A percentile compares a stretch with the other conserved stretches of the same genome.
phyloP scores from a whole-genome alignment of 495 filamentous ascomycete genomes.

The Entonaema liquescens region DNA sequence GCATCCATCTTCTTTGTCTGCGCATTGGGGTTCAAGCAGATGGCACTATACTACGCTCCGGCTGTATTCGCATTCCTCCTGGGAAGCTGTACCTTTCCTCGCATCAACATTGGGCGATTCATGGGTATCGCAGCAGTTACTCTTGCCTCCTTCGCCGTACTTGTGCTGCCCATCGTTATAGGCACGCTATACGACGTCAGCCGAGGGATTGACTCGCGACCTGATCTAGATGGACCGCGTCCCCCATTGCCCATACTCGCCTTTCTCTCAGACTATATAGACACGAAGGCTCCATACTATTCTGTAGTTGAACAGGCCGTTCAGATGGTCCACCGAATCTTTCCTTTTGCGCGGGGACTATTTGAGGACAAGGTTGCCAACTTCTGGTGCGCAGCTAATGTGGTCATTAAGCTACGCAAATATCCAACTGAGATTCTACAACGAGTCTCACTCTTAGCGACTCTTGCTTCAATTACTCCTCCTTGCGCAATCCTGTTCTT shows the following conservation, averaged over 20 bases:
- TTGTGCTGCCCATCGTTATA: constrained; percentile 76
- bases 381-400: constrained; percentile 92
- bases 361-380: constrained; percentile 99
- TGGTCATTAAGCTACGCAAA: constrained; percentile 82
- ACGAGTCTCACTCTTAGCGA: constrained; percentile 77
- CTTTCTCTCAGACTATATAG: constrained; percentile 64
- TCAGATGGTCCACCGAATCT: constrained; percentile 87
- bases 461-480: constrained; percentile 75
- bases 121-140: constrained; percentile 79
- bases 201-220: constrained; percentile 59
- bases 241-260: constrained; percentile 67
- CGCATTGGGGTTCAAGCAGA: constrained; percentile 95
- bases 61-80: constrained; percentile 91
- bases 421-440: constrained; percentile 75
- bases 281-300: constrained; percentile 73
- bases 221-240: constrained; percentile 57
- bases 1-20: constrained; percentile 92
- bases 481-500: constrained; percentile 82
- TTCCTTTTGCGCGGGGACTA: constrained; percentile 91
- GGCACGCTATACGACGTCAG: constrained; percentile 69
- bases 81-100: constrained; percentile 81
- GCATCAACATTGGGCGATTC: constrained; percentile 72
- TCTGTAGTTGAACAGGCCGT: constrained; percentile 75
- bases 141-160: constrained; percentile 72
- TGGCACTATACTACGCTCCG: constrained; percentile 97